Base-by-base conservation (phyloP, 768 basidiomycete species). In the Suillus placidus region DNA sequence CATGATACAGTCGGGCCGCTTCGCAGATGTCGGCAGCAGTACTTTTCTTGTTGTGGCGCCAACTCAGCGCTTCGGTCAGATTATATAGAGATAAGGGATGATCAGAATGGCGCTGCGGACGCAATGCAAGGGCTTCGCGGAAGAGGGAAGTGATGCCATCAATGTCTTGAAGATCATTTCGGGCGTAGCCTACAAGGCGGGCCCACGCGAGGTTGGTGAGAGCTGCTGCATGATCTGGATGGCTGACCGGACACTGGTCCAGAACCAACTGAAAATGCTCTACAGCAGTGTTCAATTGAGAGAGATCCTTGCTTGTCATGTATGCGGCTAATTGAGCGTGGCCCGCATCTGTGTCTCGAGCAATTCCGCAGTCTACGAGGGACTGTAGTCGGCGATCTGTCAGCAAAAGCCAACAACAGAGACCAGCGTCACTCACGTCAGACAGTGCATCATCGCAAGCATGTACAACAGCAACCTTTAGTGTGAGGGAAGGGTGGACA, bases 241-340 rank as follows among this genome's bases (percentile, higher is more conserved):
- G 45, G n/a, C n/a, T 10, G 45, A 47, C n/a, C n/a, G 45, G 45
- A 47, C 45, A 47, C 10, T 5, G 45, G 4, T 47, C n/a, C n/a
- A 47, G n/a, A 4, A 47, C 45, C n/a, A 13, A 47, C n/a, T 47
- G 45, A 47, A 47, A 23, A n/a, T 13, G n/a, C 12, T 47, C 4
- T 6, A 47, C 4, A 23, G n/a, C 45, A 20, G 7, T 0, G 4
- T 20, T 20, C 9, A 45, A 3, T 20, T 45, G 20, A 45, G 18
- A 45, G 43, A 20, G 9, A 0, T 0, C 20, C 9, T 45, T 2
- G 43, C 20, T 8, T 8, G 1, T 23, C n/a, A 6, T 1, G 2
- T 47, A 47, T 10, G 4, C 0, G 1, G n/a, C 20, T 3, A 47
- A 20, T 47, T 2, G n/a, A 23, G n/a, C 45, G 12, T 47, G 45